Conservation (phyloP, 139 green algal species). For the Desmodesmus armatus region DNA sequence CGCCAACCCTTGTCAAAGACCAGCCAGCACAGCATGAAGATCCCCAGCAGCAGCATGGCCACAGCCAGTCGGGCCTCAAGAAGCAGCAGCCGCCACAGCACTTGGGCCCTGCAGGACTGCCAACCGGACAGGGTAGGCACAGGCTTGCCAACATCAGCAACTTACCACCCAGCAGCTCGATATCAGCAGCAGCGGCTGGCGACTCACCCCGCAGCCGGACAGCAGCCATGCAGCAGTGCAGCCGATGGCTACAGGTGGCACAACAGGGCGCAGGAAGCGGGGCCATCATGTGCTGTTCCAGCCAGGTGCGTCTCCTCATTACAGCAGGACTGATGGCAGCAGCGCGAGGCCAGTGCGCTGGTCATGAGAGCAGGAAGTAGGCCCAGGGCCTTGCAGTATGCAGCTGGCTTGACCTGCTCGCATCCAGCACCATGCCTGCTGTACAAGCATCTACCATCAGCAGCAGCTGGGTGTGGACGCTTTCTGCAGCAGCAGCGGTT, state of each 20-base stretch:
- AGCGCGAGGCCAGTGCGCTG: too few species aligned
- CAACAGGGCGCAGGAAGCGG: neutral
- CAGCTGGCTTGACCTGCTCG: too few species aligned
- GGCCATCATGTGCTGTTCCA: too few species aligned
- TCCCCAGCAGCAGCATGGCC: constrained; percentile 7
- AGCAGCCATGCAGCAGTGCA: constrained; percentile 1
- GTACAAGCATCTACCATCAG: too few species aligned
- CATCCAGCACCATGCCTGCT: too few species aligned
- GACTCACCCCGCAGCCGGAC: neutral
- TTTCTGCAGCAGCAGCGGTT: too few species aligned
- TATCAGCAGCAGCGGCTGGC: neutral
- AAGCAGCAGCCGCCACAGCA: constrained; percentile 10
- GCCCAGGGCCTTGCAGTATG: too few species aligned
- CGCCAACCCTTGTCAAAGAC: constrained; percentile 21
- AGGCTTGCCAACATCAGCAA: constrained; percentile 47
- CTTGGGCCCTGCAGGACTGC: too few species aligned
- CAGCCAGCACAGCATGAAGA: neutral
- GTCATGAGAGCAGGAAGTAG: too few species aligned
- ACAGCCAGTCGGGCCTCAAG: neutral
- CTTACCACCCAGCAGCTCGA: neutral
- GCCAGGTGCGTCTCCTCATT: too few species aligned
- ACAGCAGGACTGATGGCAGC: too few species aligned
- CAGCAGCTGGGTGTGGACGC: too few species aligned
- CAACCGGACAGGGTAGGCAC: neutral
- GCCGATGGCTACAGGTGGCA: neutral